Evolutionary conservation across 805 yeast genomes (phyloP).

Genomic region (Suhomyces prunicola): DNA sequence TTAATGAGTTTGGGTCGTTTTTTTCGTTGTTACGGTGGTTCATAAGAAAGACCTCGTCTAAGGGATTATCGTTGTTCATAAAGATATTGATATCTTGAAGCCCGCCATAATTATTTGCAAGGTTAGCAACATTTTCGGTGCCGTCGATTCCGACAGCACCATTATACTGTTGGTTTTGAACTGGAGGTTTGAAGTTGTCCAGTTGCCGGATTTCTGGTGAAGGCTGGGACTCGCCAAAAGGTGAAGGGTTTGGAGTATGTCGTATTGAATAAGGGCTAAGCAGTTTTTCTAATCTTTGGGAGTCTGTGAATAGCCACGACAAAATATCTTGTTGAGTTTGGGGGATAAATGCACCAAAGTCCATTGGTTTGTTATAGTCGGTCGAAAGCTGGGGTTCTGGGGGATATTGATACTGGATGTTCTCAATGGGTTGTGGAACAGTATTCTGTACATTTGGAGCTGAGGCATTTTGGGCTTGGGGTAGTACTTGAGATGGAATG

Average conservation of each 20-base stretch:
- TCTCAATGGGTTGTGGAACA: not conserved
- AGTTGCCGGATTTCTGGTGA: not conserved
- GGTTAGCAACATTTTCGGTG: not conserved
- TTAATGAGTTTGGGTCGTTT: not conserved
- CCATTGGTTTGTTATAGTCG: not conserved
- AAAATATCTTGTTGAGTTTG: constrained; percentile 37
- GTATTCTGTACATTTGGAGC: not conserved
- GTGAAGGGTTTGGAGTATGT: not conserved
- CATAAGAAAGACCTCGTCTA: constrained; percentile 32
- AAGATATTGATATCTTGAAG: constrained; percentile 39
- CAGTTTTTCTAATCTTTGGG: not conserved
- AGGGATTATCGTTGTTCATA: constrained; percentile 35
- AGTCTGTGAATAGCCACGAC: constrained; percentile 39
- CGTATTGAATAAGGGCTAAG: not conserved
- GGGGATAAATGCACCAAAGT: constrained; percentile 9
- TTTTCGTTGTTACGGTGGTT: constrained; percentile 6
- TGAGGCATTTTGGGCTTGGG: not conserved
- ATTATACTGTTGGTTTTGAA: not conserved
- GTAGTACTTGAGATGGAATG: not conserved
- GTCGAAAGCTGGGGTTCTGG: not conserved
- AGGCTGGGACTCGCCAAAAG: not conserved
- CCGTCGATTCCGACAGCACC: not conserved
- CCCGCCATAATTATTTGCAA: constrained; percentile 15
- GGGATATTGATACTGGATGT: not conserved
- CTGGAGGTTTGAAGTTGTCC: not conserved